Percentiles rank a stretch among this genome's conserved stretches.
Evolutionary conservation across 192 early-diverging fungal genomes (phyloP).

Genomic region (Gigaspora rosea): DNA sequence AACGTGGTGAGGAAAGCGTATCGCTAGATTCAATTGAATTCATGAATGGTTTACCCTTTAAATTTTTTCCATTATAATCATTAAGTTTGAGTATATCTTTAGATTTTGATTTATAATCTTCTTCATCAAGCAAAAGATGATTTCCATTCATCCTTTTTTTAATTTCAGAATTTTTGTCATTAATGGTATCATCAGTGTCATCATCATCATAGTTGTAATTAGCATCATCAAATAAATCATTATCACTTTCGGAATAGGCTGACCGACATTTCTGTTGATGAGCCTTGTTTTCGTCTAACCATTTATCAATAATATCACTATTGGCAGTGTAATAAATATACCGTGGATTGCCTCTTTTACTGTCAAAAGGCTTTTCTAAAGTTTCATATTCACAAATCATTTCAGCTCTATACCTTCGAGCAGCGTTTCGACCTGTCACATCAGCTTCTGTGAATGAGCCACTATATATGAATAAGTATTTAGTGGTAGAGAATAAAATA

Average conservation of each 20-base stretch:
- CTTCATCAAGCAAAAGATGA: no score
- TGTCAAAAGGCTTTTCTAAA: not conserved
- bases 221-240: not conserved
- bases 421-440: not conserved
- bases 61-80: no score
- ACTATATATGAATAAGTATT: not conserved
- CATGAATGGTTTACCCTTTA: no score
- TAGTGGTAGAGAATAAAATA: no score
- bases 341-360: not conserved
- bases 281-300: not conserved
- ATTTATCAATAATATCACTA: not conserved
- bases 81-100: no score
- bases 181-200: no score
- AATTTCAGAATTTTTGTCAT: no score
- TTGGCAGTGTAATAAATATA: conserved; percentile 4
- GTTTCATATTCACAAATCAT: conserved; percentile 11
- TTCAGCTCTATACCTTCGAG: not conserved
- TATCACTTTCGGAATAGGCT: not conserved
- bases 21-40: no score
- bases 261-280: not conserved
- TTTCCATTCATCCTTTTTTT: no score
- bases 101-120: no score
- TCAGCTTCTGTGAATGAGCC: not conserved
- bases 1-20: no score
- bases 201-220: no score